These are phyloP conservation scores for Hyaloscypha variabilis DNA, from an alignment of 495 filamentous ascomycete species.

Conservation along the genomic window DNA sequence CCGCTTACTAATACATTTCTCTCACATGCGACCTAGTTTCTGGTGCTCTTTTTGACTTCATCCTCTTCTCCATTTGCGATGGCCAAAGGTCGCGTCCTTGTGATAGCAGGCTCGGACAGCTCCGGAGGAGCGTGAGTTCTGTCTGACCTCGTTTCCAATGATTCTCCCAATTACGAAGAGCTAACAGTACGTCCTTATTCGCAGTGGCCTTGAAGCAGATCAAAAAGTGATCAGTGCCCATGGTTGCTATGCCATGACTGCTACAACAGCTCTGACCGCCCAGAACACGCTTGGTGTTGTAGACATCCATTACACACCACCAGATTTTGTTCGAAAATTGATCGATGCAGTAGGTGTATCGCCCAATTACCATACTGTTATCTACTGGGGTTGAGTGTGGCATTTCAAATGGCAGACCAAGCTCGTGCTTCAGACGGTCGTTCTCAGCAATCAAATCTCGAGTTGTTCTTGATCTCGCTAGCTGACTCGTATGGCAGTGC, in stretches of 20 bases:
- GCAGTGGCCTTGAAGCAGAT: conserved; percentile 93
- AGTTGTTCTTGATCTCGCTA: no score
- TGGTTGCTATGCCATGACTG: conserved; percentile 92
- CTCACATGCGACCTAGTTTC: no score
- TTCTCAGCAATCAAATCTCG: not conserved
- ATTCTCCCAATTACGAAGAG: not conserved
- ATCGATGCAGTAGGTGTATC: conserved; percentile 74
- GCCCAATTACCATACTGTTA: no score
- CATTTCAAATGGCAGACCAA: not conserved
- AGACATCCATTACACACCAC: conserved; percentile 78
- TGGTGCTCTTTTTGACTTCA: not conserved
- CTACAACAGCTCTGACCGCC: conserved; percentile 92
- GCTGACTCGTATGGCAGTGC: conserved; percentile 34
- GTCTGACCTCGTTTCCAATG: conserved; percentile 8
- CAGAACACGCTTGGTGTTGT: conserved; percentile 89
- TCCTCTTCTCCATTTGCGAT: conserved; percentile 11
- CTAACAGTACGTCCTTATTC: conserved; percentile 3
- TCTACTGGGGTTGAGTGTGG: no score
- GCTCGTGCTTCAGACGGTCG: not conserved
- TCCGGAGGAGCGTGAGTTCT: conserved; percentile 81
- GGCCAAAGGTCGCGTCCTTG: conserved; percentile 59
- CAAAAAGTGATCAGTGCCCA: conserved; percentile 93
- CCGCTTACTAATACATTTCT: no score
- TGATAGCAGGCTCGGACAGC: conserved; percentile 85
- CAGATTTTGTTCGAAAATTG: conserved; percentile 78